Conservation (phyloP, 208 protist species). For the Crithidia expoeki region DNA sequence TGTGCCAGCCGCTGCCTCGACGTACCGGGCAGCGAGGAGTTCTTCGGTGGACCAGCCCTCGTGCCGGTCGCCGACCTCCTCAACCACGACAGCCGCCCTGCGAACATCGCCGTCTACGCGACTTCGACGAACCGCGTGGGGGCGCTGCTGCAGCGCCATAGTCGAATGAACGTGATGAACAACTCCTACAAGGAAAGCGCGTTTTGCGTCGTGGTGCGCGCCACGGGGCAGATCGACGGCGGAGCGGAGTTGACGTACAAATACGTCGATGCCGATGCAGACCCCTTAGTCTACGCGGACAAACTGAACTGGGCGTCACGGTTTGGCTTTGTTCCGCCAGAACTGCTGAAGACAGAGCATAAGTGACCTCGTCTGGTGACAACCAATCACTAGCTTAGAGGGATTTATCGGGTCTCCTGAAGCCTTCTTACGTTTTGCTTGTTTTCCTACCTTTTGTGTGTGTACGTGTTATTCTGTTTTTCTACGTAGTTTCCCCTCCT, state of each 20-base stretch:
- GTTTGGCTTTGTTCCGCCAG: constrained; percentile 57
- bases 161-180: constrained; percentile 28
- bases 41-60: constrained; percentile 77
- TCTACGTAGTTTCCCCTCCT: too few species aligned
- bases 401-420: too few species aligned
- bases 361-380: not conserved
- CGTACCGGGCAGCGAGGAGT: constrained; percentile 50
- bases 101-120: constrained; percentile 53
- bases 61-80: constrained; percentile 82
- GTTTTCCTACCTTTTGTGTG: too few species aligned
- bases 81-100: constrained; percentile 57
- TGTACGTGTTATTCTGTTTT: too few species aligned
- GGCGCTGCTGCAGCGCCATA: constrained; percentile 23
- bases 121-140: constrained; percentile 22
- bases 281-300: constrained; percentile 41
- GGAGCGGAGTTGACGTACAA: constrained; percentile 65
- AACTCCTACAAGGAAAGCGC: constrained; percentile 27
- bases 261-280: constrained; percentile 50
- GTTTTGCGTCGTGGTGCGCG: constrained; percentile 58
- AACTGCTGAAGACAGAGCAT: not conserved
- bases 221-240: constrained; percentile 35
- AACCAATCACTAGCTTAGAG: not conserved
- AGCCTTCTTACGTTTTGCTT: too few species aligned
- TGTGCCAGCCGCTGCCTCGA: constrained; percentile 82
- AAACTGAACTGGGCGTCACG: constrained; percentile 72